A percentile compares a stretch with the other conserved stretches of the same genome.
Evolutionary conservation across 1,284 basidiomycete genomes (phyloP).

Genomic region (Cutaneotrichosporon daszewskae): DNA sequence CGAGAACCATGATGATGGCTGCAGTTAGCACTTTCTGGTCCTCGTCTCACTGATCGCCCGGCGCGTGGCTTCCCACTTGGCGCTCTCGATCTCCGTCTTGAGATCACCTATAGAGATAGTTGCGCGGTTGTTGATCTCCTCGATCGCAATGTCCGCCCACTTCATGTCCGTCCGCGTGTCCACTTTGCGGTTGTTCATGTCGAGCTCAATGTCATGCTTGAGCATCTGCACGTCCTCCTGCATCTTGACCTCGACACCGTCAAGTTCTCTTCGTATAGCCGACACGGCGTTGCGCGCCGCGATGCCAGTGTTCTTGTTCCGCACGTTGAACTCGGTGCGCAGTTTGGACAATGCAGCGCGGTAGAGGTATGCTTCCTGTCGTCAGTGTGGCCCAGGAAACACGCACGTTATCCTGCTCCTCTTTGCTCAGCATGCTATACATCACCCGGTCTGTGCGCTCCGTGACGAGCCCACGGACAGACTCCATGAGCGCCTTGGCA

Average conservation of each 20-base stretch:
- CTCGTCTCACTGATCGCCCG: constrained; percentile 64
- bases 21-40: background rate
- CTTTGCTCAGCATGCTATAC: constrained; percentile 67
- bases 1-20: constrained; percentile 36
- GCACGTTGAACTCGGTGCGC: constrained; percentile 77
- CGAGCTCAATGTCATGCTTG: constrained; percentile 78
- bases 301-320: constrained; percentile 77
- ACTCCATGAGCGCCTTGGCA: constrained; percentile 76
- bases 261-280: constrained; percentile 79
- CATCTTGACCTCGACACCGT: constrained; percentile 80
- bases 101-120: constrained; percentile 81
- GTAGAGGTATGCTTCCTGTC: constrained; percentile 90
- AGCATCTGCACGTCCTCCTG: constrained; percentile 85
- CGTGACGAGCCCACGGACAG: constrained; percentile 71
- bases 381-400: background rate
- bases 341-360: constrained; percentile 88
- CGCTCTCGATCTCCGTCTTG: constrained; percentile 76
- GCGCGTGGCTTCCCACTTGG: constrained; percentile 86
- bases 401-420: constrained; percentile 87
- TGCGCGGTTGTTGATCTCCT: constrained; percentile 81
- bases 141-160: constrained; percentile 77
- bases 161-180: constrained; percentile 87
- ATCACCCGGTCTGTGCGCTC: constrained; percentile 67
- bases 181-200: constrained; percentile 88
- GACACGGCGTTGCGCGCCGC: constrained; percentile 70